phyloP scores from a whole-genome alignment of 2,329 filamentous ascomycete genomes.

The Macrophomina phaseolina region DNA sequence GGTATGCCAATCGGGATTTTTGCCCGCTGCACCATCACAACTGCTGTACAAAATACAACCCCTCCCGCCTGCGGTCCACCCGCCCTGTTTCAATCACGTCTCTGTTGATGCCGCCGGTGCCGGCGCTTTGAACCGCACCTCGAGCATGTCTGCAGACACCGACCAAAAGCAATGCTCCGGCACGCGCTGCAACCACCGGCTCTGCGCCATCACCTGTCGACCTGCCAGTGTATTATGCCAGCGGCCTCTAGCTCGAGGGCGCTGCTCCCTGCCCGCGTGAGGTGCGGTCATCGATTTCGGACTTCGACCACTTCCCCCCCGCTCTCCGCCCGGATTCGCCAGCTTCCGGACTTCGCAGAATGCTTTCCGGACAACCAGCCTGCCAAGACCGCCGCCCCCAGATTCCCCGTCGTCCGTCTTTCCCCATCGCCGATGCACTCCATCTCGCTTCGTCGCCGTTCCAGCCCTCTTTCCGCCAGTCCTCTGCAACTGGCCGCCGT shows the following conservation, averaged over 20 bases:
- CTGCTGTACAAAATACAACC: background rate
- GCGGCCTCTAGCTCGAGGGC: background rate
- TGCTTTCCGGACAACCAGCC: conserved; percentile 21
- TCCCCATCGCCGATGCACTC: conserved; percentile 17
- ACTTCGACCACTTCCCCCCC: conserved; percentile 20
- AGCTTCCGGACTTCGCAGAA: conserved; percentile 26
- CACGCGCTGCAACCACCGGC: background rate
- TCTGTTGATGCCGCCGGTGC: background rate
- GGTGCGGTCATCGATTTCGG: conserved; percentile 21
- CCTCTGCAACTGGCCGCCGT: background rate
- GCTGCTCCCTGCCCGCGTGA: background rate
- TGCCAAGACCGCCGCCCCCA: conserved; percentile 8
- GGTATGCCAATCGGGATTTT: background rate
- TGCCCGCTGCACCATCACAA: background rate
- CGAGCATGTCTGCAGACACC: background rate
- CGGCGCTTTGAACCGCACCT: background rate
- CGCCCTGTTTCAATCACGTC: background rate
- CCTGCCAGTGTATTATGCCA: background rate
- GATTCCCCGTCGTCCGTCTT: conserved; percentile 1
- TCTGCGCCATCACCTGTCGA: background rate
- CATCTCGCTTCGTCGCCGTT: too few relatives aligned
- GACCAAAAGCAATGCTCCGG: background rate
- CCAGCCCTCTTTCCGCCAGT: background rate
- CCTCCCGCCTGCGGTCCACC: background rate
- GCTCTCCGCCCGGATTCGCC: conserved; percentile 27